Base-by-base conservation (phyloP, 2,329 filamentous ascomycete genomes). In the Aspergillus neoniger region DNA sequence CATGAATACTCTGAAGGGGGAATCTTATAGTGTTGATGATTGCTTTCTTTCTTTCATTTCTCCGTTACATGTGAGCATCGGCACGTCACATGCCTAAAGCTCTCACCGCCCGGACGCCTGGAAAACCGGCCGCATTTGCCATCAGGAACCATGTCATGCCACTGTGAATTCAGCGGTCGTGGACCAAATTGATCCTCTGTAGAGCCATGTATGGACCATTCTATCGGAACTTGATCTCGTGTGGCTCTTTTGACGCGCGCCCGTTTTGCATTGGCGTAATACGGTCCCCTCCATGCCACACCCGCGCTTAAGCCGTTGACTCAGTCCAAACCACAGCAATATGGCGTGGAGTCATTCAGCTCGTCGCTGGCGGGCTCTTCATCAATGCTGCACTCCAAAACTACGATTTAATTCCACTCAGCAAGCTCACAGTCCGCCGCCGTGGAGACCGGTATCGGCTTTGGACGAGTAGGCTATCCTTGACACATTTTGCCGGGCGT, bases 371-470 rank as follows among this genome's bases (percentile, higher is more conserved):
- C 64, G 65, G 57, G 47, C 62, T 62, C 61, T 74, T 53, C 70
- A 62, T 60, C 65, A 62, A 57, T 64, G 60, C 65, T 60, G 62
- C 63, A 59, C 59, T 55, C 58, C 63, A 36, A 64, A 62, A 53
- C 43, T 63, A 39, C 73, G 72, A 19, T 60, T 58, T n/a, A 71
- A 71, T 55, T 74, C 75, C 5, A 62, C 62, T 50, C 57, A 60
- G 54, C 63, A 60, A 38, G 47, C 66, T 39, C 69, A 74, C 49
- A 72, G 59, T 30, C 80, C 81, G 52, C 85, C 85, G 2, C 79
- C 82, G 70, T 87, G 85, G 85, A 76, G 85, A 54, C 84, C 85
- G 49, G 83, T 83, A 41, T 82, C 81, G 19, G 81, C 83, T 38
- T 77, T 88, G 55, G 86, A 88, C 74, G 84, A 87, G 83, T 86